Percentiles rank a stretch among this genome's conserved stretches.
Conservation (phyloP, 257 asterid species). For the Primulina eburnea region DNA sequence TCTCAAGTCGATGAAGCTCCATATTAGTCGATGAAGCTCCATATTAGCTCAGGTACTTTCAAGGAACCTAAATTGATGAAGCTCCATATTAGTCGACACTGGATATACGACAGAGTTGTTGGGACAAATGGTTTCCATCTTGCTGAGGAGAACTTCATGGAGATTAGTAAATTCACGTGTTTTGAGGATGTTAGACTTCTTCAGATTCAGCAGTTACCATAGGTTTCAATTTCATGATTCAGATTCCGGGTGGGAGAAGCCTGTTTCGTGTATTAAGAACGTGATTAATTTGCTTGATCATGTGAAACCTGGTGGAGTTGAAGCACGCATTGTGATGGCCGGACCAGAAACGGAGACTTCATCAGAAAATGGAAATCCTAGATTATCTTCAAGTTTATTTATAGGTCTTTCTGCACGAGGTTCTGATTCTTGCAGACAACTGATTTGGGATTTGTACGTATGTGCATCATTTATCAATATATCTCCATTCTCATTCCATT, state of each 20-base stretch:
- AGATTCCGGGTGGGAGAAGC: constrained; percentile 65
- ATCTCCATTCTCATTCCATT: no score
- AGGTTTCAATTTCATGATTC: constrained; percentile 38
- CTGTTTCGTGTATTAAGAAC: constrained; percentile 31
- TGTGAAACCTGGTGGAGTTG: constrained; percentile 34
- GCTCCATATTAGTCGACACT: constrained; percentile 3
- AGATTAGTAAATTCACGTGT: constrained; percentile 8
- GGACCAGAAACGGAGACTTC: constrained; percentile 34
- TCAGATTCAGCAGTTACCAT: constrained; percentile 45
- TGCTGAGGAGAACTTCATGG: constrained; percentile 37
- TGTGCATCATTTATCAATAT: no score
- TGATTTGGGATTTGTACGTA: no score
- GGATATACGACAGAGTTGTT: constrained; percentile 26
- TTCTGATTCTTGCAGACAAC: no score
- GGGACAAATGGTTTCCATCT: constrained; percentile 41
- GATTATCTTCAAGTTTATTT: constrained; percentile 8
- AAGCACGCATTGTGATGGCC: constrained; percentile 43
- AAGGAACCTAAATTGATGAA: no score
- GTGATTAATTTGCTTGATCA: constrained; percentile 26
- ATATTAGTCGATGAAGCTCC: no score
- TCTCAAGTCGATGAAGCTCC: no score
- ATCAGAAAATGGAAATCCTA: constrained; percentile 16
- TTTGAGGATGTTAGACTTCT: constrained; percentile 28
- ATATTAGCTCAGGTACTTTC: no score
- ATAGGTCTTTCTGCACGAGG: no score